Evolutionary conservation across 225 moss, liverwort and hornwort species (phyloP).

Genomic region (Marchantia paleacea): DNA sequence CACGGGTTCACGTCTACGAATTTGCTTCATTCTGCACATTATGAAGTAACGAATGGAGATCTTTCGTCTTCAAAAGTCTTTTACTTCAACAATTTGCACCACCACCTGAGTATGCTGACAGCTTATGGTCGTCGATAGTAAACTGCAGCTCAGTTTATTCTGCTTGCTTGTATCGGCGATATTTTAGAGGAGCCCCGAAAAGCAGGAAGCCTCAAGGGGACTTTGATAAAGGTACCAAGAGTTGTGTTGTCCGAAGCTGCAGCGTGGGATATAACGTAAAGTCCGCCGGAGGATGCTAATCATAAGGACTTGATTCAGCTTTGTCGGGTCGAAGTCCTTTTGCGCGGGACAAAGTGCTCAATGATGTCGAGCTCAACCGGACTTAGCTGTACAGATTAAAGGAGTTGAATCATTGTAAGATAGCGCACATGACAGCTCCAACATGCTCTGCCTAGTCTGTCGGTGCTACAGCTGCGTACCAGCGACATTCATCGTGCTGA

Average conservation of each 20-base stretch:
- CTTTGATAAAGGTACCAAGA: neutral
- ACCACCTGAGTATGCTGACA: too few species aligned
- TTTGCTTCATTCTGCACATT: too few species aligned
- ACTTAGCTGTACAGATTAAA: neutral
- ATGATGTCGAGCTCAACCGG: neutral
- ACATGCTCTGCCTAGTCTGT: neutral
- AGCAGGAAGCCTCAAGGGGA: neutral
- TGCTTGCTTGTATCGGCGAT: neutral
- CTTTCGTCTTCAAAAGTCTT: too few species aligned
- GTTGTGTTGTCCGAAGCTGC: neutral
- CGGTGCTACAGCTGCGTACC: too few species aligned
- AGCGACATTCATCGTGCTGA: neutral
- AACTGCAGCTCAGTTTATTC: too few species aligned
- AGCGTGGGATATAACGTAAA: neutral
- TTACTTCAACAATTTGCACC: too few species aligned
- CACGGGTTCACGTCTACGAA: too few species aligned
- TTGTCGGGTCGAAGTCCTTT: neutral
- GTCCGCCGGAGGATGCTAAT: neutral
- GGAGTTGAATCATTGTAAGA: neutral
- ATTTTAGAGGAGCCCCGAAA: neutral
- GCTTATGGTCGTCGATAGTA: too few species aligned
- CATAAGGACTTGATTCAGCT: neutral
- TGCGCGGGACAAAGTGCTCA: neutral
- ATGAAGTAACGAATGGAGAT: too few species aligned
- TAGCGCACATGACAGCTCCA: neutral